phyloP scores from a whole-genome alignment of 768 basidiomycete genomes.

The Boletus vinaceobasis region DNA sequence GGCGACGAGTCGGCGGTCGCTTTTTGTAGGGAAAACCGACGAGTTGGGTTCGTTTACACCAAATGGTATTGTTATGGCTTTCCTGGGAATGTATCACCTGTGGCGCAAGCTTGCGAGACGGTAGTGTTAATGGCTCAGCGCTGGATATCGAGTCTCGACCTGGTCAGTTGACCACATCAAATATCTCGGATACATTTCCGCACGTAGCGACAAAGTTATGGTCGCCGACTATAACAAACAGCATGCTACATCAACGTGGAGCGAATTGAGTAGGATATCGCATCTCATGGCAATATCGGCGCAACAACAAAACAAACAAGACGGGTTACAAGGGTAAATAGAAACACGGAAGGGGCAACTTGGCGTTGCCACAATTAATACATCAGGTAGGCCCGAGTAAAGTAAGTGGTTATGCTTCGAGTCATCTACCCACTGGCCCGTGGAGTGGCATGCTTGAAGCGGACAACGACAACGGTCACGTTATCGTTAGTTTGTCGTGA shows the following conservation, averaged over 20 bases:
- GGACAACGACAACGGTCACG: slow-evolving; percentile 85
- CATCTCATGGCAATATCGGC: not conserved
- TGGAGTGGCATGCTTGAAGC: slow-evolving; percentile 52
- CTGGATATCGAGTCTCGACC: not conserved
- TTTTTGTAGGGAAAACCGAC: not conserved
- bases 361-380: slow-evolving; percentile 9
- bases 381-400: not conserved
- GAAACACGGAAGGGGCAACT: not conserved
- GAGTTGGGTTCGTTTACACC: not conserved
- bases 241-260: slow-evolving; percentile 2
- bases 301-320: slow-evolving; percentile 2
- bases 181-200: not conserved
- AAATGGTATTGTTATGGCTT: not conserved
- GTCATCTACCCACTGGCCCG: slow-evolving; percentile 11
- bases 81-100: not conserved
- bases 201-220: not conserved
- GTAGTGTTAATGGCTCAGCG: not conserved
- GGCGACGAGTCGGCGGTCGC: not conserved
- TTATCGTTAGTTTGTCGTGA: slow-evolving; percentile 92
- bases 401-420: not conserved
- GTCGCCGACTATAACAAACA: not conserved
- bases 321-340: slow-evolving; percentile 3
- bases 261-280: not conserved
- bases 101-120: not conserved
- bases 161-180: no score